Conservation (phyloP, 116 monocot species). For the Papilionanthe hybrid region DNA sequence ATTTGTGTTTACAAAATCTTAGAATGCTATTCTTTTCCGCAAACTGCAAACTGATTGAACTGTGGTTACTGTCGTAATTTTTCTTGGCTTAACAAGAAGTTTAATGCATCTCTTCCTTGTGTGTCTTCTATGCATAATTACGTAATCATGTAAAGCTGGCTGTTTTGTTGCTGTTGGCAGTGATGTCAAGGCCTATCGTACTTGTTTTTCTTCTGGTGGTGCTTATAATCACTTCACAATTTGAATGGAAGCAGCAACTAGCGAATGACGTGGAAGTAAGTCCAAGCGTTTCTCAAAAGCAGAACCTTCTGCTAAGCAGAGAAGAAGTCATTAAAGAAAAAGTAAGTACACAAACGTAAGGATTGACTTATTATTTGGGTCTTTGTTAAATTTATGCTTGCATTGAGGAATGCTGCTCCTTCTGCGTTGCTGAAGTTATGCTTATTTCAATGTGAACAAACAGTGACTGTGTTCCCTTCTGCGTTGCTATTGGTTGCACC, state of each 20-base stretch:
- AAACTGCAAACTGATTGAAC: background rate
- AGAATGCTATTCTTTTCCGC: background rate
- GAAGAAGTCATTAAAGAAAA: conserved; percentile 28
- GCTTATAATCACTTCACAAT: conserved; percentile 24
- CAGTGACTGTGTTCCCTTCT: background rate
- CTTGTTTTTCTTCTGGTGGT: conserved; percentile 24
- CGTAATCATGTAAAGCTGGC: background rate
- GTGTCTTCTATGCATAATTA: background rate
- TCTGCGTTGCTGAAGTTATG: too few species aligned
- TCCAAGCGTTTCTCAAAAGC: conserved; percentile 14
- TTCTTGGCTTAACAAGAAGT: background rate
- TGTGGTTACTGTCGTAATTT: background rate
- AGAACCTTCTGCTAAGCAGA: conserved; percentile 13
- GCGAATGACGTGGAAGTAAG: conserved; percentile 18
- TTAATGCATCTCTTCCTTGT: background rate
- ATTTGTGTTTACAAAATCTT: background rate
- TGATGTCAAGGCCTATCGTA: conserved; percentile 23
- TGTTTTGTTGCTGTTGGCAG: conserved; percentile 4
- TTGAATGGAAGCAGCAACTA: conserved; percentile 30
- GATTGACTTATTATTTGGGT: background rate
- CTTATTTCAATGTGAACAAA: background rate
- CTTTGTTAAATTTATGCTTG: background rate
- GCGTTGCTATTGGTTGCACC: background rate
- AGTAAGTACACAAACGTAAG: conserved; percentile 5
- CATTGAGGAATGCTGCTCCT: background rate